Conservation (phyloP, 345 rosid genomes). For the Brassica juncea region DNA sequence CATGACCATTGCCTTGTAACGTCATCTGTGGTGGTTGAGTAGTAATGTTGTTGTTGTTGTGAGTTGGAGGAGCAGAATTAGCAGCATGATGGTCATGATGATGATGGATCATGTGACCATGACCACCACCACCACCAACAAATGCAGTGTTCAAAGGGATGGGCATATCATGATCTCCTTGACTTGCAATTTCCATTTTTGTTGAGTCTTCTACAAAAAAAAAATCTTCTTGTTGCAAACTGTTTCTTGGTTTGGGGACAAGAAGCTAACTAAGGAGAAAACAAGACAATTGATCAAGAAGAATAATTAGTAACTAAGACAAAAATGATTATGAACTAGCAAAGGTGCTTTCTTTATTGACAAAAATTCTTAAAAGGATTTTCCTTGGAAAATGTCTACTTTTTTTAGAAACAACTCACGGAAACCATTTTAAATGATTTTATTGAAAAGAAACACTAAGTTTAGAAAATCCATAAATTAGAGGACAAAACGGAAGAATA, state of each 20-base stretch:
- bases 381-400: conserved; percentile 10
- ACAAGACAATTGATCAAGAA: conserved; percentile 18
- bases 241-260: conserved; percentile 42
- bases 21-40: conserved; percentile 41
- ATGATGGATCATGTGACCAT: conserved; percentile 63
- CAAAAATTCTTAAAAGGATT: background rate
- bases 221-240: background rate
- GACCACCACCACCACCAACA: conserved; percentile 45
- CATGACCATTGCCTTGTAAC: conserved; percentile 38
- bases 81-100: conserved; percentile 46
- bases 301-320: conserved; percentile 20
- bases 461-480: conserved; percentile 23
- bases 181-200: conserved; percentile 67
- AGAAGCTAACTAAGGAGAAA: conserved; percentile 22
- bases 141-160: conserved; percentile 68
- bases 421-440: conserved; percentile 24
- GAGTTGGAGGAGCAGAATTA: conserved; percentile 39
- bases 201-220: conserved; percentile 4
- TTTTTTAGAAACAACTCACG: conserved; percentile 38
- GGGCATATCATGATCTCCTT: conserved; percentile 67
- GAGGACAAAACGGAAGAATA: conserved; percentile 35
- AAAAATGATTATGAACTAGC: conserved; percentile 23
- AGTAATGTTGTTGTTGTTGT: conserved; percentile 44
- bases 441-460: background rate
- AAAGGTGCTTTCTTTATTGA: conserved; percentile 19